These are phyloP conservation scores for Vaccinium macrocarpon DNA, from an alignment of 148 eudicot species.

Conservation along the genomic window DNA sequence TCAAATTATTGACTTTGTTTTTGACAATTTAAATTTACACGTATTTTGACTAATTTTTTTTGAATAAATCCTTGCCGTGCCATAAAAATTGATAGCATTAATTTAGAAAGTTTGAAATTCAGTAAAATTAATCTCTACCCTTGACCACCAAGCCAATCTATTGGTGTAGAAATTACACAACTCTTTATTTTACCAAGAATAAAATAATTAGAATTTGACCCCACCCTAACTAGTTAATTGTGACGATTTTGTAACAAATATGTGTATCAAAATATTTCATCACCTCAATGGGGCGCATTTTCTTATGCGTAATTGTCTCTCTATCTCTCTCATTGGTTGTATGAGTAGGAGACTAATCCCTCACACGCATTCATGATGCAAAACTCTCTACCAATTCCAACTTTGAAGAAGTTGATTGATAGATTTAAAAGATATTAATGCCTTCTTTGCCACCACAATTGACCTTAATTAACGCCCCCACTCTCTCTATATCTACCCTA, in stretches of 20 bases:
- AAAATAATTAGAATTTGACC: no score
- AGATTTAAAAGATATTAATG: no score
- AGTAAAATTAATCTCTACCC: no score
- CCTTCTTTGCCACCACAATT: background rate
- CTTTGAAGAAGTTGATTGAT: background rate
- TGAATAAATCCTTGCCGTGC: background rate
- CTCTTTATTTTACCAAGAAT: no score
- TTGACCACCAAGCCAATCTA: no score
- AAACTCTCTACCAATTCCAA: conserved; percentile 1
- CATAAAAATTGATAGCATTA: background rate
- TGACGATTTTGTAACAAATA: no score
- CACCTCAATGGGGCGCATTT: no score
- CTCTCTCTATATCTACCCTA: background rate
- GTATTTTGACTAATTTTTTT: background rate
- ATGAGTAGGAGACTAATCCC: background rate
- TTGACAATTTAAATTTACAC: background rate
- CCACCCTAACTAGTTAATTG: no score
- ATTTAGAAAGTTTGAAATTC: background rate
- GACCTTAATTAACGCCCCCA: background rate
- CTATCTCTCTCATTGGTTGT: background rate
- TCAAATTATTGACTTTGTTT: background rate
- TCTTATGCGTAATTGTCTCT: no score
- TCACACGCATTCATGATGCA: conserved; percentile 4
- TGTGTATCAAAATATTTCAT: no score
- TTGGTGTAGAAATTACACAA: no score